Conservation (phyloP, 2,329 filamentous ascomycete genomes). For the Aspergillus tamarii region DNA sequence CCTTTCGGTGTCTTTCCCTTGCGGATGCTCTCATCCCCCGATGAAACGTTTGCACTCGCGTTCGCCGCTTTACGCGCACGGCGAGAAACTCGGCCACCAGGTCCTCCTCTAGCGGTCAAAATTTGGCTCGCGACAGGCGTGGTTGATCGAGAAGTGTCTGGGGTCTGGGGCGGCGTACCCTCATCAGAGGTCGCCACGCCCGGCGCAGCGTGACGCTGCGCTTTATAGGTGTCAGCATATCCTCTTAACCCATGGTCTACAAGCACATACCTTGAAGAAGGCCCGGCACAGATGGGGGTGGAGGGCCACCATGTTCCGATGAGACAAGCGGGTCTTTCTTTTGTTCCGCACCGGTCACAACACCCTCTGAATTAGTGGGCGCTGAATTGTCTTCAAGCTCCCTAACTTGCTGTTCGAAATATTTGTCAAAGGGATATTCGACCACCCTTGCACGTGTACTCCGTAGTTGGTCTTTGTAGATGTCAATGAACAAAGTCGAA, state of each 20-base stretch:
- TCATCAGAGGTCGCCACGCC: slow-evolving; percentile 61
- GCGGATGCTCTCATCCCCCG: slow-evolving; percentile 77
- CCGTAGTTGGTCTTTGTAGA: slow-evolving; percentile 86
- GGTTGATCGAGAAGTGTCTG: slow-evolving; percentile 75
- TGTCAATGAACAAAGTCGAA: slow-evolving; percentile 83
- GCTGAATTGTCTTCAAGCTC: slow-evolving; percentile 62
- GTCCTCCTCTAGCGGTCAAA: slow-evolving; percentile 73
- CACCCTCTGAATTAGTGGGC: slow-evolving; percentile 51
- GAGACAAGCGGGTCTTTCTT: slow-evolving; percentile 52
- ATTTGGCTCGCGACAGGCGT: slow-evolving; percentile 71
- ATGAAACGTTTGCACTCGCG: slow-evolving; percentile 60
- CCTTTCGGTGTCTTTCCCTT: slow-evolving; percentile 58
- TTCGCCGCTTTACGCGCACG: slow-evolving; percentile 73
- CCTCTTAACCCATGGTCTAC: not conserved
- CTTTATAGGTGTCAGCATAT: slow-evolving; percentile 33
- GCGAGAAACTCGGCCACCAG: slow-evolving; percentile 76
- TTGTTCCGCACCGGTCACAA: slow-evolving; percentile 42
- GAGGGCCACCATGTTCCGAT: slow-evolving; percentile 54
- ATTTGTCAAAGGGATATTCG: slow-evolving; percentile 85
- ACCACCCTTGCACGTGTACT: slow-evolving; percentile 77
- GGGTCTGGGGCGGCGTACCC: slow-evolving; percentile 69
- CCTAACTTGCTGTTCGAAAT: slow-evolving; percentile 89
- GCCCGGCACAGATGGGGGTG: slow-evolving; percentile 56
- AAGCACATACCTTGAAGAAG: slow-evolving; percentile 51
- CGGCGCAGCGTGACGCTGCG: slow-evolving; percentile 50